Evolutionary conservation across 192 early-diverging fungal species (phyloP).

Genomic region (Pilobolus umbonatus): DNA sequence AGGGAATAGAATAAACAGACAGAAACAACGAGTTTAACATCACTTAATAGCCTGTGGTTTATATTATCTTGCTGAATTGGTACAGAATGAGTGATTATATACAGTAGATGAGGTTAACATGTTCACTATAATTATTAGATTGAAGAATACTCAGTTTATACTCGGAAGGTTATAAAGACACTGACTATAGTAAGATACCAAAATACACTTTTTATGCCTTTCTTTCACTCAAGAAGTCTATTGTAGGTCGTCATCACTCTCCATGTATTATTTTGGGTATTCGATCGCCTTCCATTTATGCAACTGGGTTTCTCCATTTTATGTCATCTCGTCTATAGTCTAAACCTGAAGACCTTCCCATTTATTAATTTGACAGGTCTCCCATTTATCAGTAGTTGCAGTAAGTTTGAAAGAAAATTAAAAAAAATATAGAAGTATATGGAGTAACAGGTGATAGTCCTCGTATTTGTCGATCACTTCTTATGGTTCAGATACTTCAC

Average conservation of each 20-base stretch:
- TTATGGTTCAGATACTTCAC: conserved; percentile 94
- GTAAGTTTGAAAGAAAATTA: conserved; percentile 45
- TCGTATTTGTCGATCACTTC: conserved; percentile 88
- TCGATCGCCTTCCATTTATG: conserved; percentile 76
- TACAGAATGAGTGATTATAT: conserved; percentile 19
- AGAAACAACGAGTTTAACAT: background rate
- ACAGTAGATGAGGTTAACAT: background rate
- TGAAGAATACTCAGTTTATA: conserved; percentile 77
- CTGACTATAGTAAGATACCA: conserved; percentile 42
- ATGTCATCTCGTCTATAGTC: conserved; percentile 76
- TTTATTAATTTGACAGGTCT: conserved; percentile 70
- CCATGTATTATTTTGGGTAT: conserved; percentile 65
- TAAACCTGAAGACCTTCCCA: conserved; percentile 80
- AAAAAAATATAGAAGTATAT: background rate
- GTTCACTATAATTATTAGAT: conserved; percentile 34
- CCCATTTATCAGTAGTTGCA: conserved; percentile 77
- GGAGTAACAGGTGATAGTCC: conserved; percentile 32
- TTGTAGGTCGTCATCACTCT: conserved; percentile 54
- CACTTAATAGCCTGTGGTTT: conserved; percentile 68
- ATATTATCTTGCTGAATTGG: conserved; percentile 74
- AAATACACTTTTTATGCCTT: background rate
- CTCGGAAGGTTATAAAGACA: conserved; percentile 69
- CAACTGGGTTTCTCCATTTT: conserved; percentile 66
- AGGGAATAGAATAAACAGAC: conserved; percentile 9
- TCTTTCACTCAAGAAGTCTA: background rate